Percentiles rank a stretch among this genome's conserved stretches.
Conservation (phyloP, 2,329 filamentous ascomycete genomes). For the Elsinoe australis region DNA sequence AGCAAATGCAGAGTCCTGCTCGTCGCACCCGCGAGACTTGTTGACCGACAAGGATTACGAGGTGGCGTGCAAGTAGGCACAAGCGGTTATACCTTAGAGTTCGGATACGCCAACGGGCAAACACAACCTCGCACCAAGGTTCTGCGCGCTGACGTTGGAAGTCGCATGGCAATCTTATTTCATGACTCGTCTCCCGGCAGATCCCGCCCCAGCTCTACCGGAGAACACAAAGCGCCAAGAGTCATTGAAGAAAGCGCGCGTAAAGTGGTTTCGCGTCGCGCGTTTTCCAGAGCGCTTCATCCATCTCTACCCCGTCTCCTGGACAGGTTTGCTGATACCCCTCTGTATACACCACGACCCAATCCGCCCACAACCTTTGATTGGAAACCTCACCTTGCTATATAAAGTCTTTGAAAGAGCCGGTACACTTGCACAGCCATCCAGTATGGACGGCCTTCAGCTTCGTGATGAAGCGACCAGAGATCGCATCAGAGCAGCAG, state of each 20-base stretch:
- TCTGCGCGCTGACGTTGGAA: background rate
- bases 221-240: background rate
- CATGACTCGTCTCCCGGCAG: background rate
- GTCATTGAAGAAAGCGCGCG: constrained; percentile 2
- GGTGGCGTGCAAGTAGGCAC: background rate
- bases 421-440: background rate
- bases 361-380: too few species aligned
- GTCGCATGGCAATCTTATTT: constrained; percentile 8
- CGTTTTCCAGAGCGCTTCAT: background rate
- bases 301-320: constrained; percentile 2
- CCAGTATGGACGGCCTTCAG: constrained; percentile 61
- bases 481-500: constrained; percentile 77
- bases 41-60: background rate
- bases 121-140: background rate
- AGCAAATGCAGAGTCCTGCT: constrained; percentile 4
- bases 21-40: background rate
- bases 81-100: constrained; percentile 2
- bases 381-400: too few species aligned
- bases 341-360: too few species aligned
- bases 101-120: constrained; percentile 1
- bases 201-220: constrained; percentile 3
- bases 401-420: too few species aligned
- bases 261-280: constrained; percentile 11
- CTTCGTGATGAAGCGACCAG: constrained; percentile 77
- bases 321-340: background rate